Evolutionary conservation across 2,329 filamentous ascomycete genomes (phyloP).

Genomic region (Cryphonectria radicalis): DNA sequence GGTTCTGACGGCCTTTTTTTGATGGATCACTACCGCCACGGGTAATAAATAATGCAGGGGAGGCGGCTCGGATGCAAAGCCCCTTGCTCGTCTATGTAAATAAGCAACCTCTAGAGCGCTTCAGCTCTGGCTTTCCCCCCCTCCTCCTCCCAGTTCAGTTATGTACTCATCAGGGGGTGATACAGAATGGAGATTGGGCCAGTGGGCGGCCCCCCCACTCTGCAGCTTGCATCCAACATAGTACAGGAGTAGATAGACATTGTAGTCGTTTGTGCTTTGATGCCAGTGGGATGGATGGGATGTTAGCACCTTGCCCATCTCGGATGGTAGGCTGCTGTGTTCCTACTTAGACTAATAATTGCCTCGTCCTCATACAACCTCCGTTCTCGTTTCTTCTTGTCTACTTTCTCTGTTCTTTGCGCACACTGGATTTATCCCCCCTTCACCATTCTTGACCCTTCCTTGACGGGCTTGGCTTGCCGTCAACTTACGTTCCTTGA

Average conservation of each 20-base stretch:
- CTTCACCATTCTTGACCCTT: background rate
- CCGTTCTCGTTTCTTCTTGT: background rate
- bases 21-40: background rate
- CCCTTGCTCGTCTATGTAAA: background rate
- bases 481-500: background rate
- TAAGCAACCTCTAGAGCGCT: background rate
- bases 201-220: background rate
- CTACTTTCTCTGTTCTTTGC: background rate
- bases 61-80: background rate
- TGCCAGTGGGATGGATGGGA: background rate
- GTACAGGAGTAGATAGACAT: background rate
- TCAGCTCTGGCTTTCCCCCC: background rate
- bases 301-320: background rate
- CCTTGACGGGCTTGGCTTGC: conserved; percentile 11
- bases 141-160: background rate
- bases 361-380: background rate
- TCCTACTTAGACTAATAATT: background rate
- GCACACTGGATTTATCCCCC: background rate
- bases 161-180: background rate
- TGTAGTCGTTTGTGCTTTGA: background rate
- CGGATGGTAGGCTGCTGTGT: background rate
- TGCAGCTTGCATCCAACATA: background rate
- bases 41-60: background rate
- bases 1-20: background rate
- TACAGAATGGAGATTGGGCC: background rate